Conservation (phyloP, 1,139 yeast genomes). For the Lipomyces yarrowii region DNA sequence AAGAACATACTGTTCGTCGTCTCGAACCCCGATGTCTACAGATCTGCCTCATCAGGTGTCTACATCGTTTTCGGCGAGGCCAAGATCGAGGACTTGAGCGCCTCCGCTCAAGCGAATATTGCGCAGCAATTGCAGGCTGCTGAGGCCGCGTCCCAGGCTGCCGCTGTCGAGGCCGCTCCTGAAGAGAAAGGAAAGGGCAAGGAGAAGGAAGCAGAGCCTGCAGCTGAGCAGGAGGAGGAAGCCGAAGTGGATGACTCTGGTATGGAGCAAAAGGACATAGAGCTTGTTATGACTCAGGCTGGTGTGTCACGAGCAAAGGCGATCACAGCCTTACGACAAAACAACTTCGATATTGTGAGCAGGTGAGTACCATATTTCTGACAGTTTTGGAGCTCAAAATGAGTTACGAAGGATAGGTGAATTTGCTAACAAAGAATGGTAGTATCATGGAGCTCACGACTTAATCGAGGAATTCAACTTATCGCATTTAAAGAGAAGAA, state of each 20-base stretch:
- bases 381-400: not conserved
- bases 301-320: slow-evolving; percentile 88
- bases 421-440: slow-evolving; percentile 45
- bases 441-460: slow-evolving; percentile 28
- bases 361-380: slow-evolving; percentile 14
- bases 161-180: slow-evolving; percentile 44
- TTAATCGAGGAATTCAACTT: slow-evolving; percentile 6
- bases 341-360: slow-evolving; percentile 89
- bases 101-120: slow-evolving; percentile 52
- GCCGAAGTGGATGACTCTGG: slow-evolving; percentile 39
- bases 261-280: slow-evolving; percentile 38
- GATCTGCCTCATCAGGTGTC: slow-evolving; percentile 84
- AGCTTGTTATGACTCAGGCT: slow-evolving; percentile 57
- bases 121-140: slow-evolving; percentile 41
- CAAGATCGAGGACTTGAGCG: slow-evolving; percentile 87
- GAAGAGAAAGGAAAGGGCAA: slow-evolving; percentile 35
- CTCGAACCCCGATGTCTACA: slow-evolving; percentile 94
- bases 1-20: slow-evolving; percentile 88
- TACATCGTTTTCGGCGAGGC: slow-evolving; percentile 98
- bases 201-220: slow-evolving; percentile 23
- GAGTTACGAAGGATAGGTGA: not conserved
- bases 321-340: slow-evolving; percentile 82
- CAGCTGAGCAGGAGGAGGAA: slow-evolving; percentile 30
- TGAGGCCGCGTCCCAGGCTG: slow-evolving; percentile 35
- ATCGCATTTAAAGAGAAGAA: not conserved